A percentile compares a stretch with the other conserved stretches of the same genome.
These are phyloP conservation scores for Silene coronaria DNA, from an alignment of 179 eudicot species.

Conservation along the genomic window DNA sequence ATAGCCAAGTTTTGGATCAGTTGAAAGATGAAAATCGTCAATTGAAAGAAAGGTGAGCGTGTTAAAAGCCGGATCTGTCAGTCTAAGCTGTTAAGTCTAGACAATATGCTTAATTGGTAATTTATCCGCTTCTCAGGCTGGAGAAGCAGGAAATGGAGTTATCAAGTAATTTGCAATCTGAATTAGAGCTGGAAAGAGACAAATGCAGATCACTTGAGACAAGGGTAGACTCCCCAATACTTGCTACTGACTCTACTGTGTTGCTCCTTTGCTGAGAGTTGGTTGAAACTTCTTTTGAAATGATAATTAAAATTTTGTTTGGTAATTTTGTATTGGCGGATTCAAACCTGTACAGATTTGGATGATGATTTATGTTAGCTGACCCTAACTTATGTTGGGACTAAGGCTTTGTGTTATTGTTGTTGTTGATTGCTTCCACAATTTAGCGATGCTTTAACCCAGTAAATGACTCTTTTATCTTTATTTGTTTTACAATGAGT, in stretches of 20 bases:
- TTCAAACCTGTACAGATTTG: no score
- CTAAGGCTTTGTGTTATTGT: no score
- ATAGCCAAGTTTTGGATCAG: conserved; percentile 28
- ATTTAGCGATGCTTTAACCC: no score
- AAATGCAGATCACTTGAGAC: conserved; percentile 46
- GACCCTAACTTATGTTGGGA: no score
- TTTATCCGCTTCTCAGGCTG: conserved; percentile 36
- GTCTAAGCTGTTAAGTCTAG: neutral
- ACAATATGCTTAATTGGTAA: neutral
- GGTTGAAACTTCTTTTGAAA: neutral
- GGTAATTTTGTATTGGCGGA: no score
- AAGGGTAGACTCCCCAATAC: conserved; percentile 34
- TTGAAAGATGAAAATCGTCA: conserved; percentile 55
- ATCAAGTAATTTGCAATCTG: conserved; percentile 39
- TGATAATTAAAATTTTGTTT: no score
- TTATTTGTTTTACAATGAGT: neutral
- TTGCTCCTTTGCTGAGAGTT: neutral
- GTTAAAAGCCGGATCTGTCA: neutral
- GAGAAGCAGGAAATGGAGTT: conserved; percentile 43
- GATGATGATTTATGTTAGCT: no score
- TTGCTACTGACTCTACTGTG: neutral
- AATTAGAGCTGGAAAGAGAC: conserved; percentile 46
- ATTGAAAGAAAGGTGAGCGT: conserved; percentile 46
- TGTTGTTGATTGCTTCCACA: no score
- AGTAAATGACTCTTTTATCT: neutral